A percentile compares a stretch with the other conserved stretches of the same genome.
Conservation (phyloP, 768 basidiomycete species). For the Ramaria sp. region DNA sequence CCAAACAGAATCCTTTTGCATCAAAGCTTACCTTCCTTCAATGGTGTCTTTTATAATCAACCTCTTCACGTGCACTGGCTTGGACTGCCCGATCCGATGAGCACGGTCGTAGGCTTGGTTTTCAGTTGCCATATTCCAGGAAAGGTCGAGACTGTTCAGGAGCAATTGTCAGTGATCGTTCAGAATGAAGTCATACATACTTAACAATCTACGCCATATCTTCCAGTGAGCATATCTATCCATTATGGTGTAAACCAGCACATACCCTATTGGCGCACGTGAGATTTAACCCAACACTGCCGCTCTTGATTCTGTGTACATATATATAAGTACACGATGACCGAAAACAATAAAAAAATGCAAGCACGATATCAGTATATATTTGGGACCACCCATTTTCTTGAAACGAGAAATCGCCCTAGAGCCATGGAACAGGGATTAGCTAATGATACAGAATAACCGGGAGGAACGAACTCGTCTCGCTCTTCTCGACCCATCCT, state of each 20-base stretch:
- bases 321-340: not conserved
- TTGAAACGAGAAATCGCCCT: conserved; percentile 42
- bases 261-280: conserved; percentile 56
- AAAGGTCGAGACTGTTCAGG: conserved; percentile 52
- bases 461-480: conserved; percentile 22
- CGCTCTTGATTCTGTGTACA: conserved; percentile 39
- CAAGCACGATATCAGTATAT: conserved; percentile 52
- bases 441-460: not conserved
- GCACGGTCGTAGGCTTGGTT: conserved; percentile 53
- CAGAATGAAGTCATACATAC: not conserved
- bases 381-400: conserved; percentile 42
- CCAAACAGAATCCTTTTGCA: not conserved
- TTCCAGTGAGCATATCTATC: not conserved
- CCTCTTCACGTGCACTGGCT: conserved; percentile 56
- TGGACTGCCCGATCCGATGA: conserved; percentile 63
- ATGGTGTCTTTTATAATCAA: conserved; percentile 58
- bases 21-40: conserved; percentile 53
- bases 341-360: conserved; percentile 5
- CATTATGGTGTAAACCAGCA: not conserved
- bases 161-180: not conserved
- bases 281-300: conserved; percentile 61
- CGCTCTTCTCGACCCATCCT: conserved; percentile 43
- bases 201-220: conserved; percentile 19
- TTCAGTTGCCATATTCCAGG: conserved; percentile 65
- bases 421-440: not conserved